Evolutionary conservation across 768 basidiomycete species (phyloP), one percentile per base, ranked within the genome.

Genomic region (Chlorophyllum brunneum): DNA sequence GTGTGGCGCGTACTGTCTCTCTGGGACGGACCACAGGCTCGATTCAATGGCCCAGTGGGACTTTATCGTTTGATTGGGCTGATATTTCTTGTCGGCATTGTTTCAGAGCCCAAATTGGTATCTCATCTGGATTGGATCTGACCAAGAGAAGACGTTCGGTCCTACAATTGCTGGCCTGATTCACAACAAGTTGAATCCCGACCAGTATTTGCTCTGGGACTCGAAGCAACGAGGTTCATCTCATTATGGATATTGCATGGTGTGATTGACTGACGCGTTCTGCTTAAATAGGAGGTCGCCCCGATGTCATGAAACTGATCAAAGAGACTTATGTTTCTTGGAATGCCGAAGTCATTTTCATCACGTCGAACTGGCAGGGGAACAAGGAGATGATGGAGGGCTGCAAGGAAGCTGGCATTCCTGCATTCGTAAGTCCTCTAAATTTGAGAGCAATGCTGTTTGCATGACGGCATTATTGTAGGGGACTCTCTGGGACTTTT

Each of bases 141-240:
- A 89, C 63, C 88, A 90, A 65, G 88, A 87, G 63, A 88, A 86
- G 69, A 91, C 89, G 2, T 91, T 92, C 59, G 89, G 89, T 2
- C 83, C 86, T 20, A 91, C 87, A 18, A 88, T 92, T 51, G 77
- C 81, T 51, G 79, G 78, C 24, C 75, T 92, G 34, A 88, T 92
- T 56, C 78, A 79, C 56, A 72, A 75, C 51, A 79, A 86, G 60
- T 62, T 92, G 7, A 80, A 77, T 13, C 83, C 86, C 9, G 85
- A 88, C 54, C 83, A 88, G 22, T 73, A 81, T 36, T 80, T 81
- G 4, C 74, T 92, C 18, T 92, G 89, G 89, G 89, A 92, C 66
- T 85, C 83, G 10, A 90, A 83, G 65, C 65, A 76, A 57, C 76
- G 82, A 65, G 86, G 88, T 70, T 18, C n/a, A 34, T 20, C 22